Conservation (phyloP, 1,139 yeast genomes). For the Meyerozyma sp. region DNA sequence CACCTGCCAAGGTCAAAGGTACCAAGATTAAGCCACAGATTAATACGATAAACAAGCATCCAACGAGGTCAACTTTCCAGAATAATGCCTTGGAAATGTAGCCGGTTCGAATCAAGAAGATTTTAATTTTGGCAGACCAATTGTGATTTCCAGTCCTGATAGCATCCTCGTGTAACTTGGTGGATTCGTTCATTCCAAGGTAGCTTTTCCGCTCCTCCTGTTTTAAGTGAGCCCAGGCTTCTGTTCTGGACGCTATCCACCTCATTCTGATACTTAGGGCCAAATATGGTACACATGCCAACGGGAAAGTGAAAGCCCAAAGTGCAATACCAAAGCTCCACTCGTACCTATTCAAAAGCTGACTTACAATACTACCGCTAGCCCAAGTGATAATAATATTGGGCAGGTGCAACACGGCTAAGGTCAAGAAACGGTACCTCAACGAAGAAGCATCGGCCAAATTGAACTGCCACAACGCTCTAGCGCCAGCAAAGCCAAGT, state of each 20-base stretch:
- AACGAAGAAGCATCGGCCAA: conserved; percentile 62
- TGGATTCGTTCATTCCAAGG: conserved; percentile 1
- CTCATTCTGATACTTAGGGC: conserved; percentile 29
- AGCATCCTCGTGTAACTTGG: not conserved
- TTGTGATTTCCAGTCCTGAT: not conserved
- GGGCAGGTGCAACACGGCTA: conserved; percentile 64
- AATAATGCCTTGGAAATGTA: conserved; percentile 16
- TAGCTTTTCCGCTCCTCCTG: conserved; percentile 1
- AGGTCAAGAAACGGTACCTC: conserved; percentile 63
- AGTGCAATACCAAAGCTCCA: conserved; percentile 19
- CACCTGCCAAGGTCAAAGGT: conserved; percentile 37
- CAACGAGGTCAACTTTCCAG: conserved; percentile 53
- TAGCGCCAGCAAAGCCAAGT: conserved; percentile 64
- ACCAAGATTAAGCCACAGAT: conserved; percentile 55
- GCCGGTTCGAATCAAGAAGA: not conserved
- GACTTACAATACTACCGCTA: conserved; percentile 48
- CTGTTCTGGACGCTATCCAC: conserved; percentile 26
- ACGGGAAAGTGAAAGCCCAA: conserved; percentile 36
- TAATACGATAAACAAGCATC: conserved; percentile 44
- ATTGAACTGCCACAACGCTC: conserved; percentile 50
- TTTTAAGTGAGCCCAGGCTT: conserved; percentile 26
- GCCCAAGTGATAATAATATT: conserved; percentile 76
- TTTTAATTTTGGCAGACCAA: not conserved
- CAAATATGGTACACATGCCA: conserved; percentile 28
- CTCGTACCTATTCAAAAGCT: conserved; percentile 17